Evolutionary conservation across 2,329 filamentous ascomycete species (phyloP).

Genomic region (Amphichorda felina): DNA sequence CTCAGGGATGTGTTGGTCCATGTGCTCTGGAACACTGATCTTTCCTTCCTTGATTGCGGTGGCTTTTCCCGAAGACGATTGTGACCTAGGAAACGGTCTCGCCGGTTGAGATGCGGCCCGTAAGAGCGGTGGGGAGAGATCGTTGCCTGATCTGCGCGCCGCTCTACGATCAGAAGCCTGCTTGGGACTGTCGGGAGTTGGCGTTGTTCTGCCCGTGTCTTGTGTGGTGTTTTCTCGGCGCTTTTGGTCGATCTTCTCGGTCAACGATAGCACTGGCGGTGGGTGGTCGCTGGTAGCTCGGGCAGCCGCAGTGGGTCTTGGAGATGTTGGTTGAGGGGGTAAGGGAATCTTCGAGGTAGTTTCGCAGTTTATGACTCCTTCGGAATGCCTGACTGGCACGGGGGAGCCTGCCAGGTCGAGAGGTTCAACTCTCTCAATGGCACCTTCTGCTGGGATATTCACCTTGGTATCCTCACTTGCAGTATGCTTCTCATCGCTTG

Average conservation of each 20-base stretch:
- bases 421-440: conserved; percentile 35
- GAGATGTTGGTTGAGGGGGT: background rate
- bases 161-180: conserved; percentile 19
- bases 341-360: conserved; percentile 5
- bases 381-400: conserved; percentile 10
- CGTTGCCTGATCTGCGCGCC: conserved; percentile 31
- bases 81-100: conserved; percentile 31
- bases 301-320: conserved; percentile 7
- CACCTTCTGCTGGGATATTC: conserved; percentile 16
- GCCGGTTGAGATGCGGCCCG: conserved; percentile 41
- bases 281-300: conserved; percentile 9
- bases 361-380: conserved; percentile 2
- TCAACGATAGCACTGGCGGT: conserved; percentile 16
- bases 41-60: conserved; percentile 21
- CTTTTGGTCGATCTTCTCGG: conserved; percentile 37
- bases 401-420: conserved; percentile 34
- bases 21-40: conserved; percentile 13
- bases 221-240: conserved; percentile 32
- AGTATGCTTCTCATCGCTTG: conserved; percentile 5
- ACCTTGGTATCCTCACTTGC: conserved; percentile 17
- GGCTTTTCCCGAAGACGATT: conserved; percentile 31
- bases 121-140: conserved; percentile 38
- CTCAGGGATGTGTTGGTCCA: conserved; percentile 11
- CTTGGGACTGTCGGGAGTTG: conserved; percentile 11
- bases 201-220: conserved; percentile 5